Conservation (phyloP, 2,329 filamentous ascomycete genomes). For the Alternaria infectoria region DNA sequence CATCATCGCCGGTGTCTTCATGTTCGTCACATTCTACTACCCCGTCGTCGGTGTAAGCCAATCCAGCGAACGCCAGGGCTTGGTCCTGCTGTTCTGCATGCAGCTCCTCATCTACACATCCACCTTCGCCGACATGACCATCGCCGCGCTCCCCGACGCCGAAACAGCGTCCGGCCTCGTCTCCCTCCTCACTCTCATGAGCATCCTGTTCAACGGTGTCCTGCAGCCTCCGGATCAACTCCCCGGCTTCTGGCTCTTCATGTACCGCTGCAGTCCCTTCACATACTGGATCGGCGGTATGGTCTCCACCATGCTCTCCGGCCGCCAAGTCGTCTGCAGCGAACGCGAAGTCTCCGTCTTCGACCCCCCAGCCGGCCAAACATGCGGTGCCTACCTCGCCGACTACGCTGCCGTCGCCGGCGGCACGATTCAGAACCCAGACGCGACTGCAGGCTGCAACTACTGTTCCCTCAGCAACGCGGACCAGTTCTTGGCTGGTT, state of each 20-base stretch:
- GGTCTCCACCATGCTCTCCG: conserved; percentile 51
- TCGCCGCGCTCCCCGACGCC: conserved; percentile 72
- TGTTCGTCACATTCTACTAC: conserved; percentile 73
- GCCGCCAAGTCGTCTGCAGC: conserved; percentile 56
- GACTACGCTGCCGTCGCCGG: conserved; percentile 50
- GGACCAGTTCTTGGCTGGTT: conserved; percentile 55
- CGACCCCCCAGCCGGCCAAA: conserved; percentile 49
- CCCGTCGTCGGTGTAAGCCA: conserved; percentile 49
- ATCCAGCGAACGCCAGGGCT: conserved; percentile 55
- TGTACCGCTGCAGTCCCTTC: conserved; percentile 72
- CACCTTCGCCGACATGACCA: conserved; percentile 76
- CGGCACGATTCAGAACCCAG: conserved; percentile 50
- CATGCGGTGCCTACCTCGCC: conserved; percentile 54
- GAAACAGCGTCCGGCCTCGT: conserved; percentile 71
- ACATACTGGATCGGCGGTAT: conserved; percentile 64
- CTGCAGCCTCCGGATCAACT: conserved; percentile 64
- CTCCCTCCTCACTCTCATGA: conserved; percentile 64
- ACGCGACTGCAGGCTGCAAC: conserved; percentile 54
- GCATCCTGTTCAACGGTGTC: conserved; percentile 58
- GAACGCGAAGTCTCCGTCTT: conserved; percentile 51
- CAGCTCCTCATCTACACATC: conserved; percentile 74
- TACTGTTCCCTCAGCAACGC: conserved; percentile 58
- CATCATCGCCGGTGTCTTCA: conserved; percentile 66
- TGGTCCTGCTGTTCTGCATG: conserved; percentile 70
- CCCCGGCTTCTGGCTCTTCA: conserved; percentile 78